These are phyloP conservation scores for Phlebopus sp. DNA, from an alignment of 1,284 basidiomycete species.

Conservation along the genomic window DNA sequence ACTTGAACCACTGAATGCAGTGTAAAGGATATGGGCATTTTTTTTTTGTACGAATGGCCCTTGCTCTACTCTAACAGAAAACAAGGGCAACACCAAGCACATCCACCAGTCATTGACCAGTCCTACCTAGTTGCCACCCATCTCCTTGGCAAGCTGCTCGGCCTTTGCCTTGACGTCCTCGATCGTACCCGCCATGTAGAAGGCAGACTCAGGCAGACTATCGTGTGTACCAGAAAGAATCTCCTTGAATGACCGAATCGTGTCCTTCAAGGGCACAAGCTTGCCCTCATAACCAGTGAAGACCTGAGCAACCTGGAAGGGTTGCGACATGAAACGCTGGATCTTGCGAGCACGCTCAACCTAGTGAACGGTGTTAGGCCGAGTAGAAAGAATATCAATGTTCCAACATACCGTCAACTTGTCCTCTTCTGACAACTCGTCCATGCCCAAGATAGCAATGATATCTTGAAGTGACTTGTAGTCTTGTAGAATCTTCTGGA, in stretches of 20 bases:
- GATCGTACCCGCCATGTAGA: slow-evolving; percentile 93
- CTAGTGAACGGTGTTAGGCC: slow-evolving; percentile 34
- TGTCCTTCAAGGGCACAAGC: slow-evolving; percentile 92
- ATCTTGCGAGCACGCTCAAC: slow-evolving; percentile 89
- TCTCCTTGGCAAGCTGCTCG: slow-evolving; percentile 92
- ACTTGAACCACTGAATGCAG: too few species aligned
- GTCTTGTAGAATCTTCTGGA: slow-evolving; percentile 98
- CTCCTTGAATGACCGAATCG: slow-evolving; percentile 92
- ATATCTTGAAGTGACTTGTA: slow-evolving; percentile 99
- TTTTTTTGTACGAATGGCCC: too few species aligned
- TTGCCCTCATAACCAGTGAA: slow-evolving; percentile 99
- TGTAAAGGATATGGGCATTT: too few species aligned
- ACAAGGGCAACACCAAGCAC: slow-evolving; percentile 2
- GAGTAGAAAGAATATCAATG: background rate
- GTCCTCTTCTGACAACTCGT: slow-evolving; percentile 99
- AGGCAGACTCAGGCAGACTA: slow-evolving; percentile 87
- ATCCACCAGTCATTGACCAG: slow-evolving; percentile 9
- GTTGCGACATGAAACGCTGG: slow-evolving; percentile 99
- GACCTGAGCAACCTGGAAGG: slow-evolving; percentile 98
- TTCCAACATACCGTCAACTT: slow-evolving; percentile 84
- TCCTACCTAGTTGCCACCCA: slow-evolving; percentile 54
- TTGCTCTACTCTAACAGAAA: slow-evolving; percentile 11
- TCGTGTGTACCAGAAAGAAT: slow-evolving; percentile 92
- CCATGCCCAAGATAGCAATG: slow-evolving; percentile 98
- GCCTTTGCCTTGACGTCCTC: slow-evolving; percentile 97